Conservation (phyloP, 2,329 filamentous ascomycete species). For the Sclerotiophoma versabilis region DNA sequence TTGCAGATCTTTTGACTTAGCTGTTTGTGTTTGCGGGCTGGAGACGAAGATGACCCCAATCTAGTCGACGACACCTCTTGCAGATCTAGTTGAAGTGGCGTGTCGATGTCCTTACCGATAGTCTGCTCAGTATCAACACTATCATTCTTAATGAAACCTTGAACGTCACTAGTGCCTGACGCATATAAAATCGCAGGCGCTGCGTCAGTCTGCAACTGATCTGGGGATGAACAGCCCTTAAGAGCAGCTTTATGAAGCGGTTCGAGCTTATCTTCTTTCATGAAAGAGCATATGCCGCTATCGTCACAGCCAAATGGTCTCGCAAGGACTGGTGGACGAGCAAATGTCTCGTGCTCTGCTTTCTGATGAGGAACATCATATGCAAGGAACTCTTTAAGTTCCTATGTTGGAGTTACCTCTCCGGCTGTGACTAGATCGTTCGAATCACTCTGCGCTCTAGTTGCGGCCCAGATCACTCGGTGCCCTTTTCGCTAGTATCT, state of each 20-base stretch:
- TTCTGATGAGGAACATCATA: no score
- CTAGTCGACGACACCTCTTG: neutral
- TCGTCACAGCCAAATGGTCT: neutral
- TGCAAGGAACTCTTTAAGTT: no score
- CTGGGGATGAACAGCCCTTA: no score
- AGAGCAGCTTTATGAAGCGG: no score
- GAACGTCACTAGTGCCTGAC: neutral
- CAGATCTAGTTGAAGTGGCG: neutral
- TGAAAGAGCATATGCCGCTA: neutral
- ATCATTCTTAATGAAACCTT: neutral
- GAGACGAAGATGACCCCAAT: neutral
- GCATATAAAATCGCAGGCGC: no score
- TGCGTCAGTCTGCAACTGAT: no score
- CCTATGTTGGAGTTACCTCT: no score
- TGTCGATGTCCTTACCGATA: neutral
- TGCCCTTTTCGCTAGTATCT: neutral
- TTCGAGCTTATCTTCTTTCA: neutral
- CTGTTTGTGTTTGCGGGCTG: neutral
- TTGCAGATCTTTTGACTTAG: no score
- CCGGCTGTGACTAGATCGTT: no score
- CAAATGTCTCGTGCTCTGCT: neutral
- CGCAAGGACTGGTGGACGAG: neutral
- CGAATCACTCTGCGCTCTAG: no score
- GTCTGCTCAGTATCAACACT: neutral
- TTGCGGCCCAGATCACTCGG: neutral